These are phyloP conservation scores for Cladosporium halotolerans DNA, from an alignment of 2,329 filamentous ascomycete genomes.

Conservation along the genomic window DNA sequence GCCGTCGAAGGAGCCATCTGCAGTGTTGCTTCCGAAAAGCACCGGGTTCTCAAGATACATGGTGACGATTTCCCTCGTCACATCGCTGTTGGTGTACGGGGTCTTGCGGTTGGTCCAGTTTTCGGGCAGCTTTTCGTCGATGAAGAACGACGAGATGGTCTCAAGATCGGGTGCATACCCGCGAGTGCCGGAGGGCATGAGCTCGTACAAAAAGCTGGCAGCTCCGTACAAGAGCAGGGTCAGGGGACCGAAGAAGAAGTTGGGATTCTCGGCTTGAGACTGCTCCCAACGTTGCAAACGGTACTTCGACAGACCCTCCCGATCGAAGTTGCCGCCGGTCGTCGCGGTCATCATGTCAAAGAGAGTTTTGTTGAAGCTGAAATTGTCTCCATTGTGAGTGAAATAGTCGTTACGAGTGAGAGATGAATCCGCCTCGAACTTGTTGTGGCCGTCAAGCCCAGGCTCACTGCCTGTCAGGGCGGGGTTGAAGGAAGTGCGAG, in stretches of 20 bases:
- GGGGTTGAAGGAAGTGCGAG: constrained; percentile 33
- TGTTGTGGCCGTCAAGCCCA: constrained; percentile 41
- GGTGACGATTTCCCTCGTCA: constrained; percentile 35
- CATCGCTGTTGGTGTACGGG: constrained; percentile 33
- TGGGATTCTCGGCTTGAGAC: constrained; percentile 32
- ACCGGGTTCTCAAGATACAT: constrained; percentile 40
- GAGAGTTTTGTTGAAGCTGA: constrained; percentile 36
- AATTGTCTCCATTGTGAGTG: constrained; percentile 31
- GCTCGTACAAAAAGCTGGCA: constrained; percentile 39
- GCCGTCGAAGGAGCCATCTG: constrained; percentile 32
- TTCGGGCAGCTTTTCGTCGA: constrained; percentile 35
- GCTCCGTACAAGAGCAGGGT: constrained; percentile 37
- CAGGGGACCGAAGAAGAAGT: constrained; percentile 40
- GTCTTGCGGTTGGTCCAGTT: constrained; percentile 36
- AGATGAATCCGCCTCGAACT: constrained; percentile 38
- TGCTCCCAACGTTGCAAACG: constrained; percentile 37
- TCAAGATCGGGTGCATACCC: constrained; percentile 29
- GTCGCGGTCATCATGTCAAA: constrained; percentile 35
- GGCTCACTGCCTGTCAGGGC: constrained; percentile 33
- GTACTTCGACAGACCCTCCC: constrained; percentile 33
- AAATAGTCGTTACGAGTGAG: constrained; percentile 39
- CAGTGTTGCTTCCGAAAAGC: constrained; percentile 39
- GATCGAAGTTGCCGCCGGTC: constrained; percentile 32
- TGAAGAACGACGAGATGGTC: constrained; percentile 36
- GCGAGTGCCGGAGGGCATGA: constrained; percentile 33